phyloP scores from a whole-genome alignment of 345 rosid species.

The Hirschfeldia incana region DNA sequence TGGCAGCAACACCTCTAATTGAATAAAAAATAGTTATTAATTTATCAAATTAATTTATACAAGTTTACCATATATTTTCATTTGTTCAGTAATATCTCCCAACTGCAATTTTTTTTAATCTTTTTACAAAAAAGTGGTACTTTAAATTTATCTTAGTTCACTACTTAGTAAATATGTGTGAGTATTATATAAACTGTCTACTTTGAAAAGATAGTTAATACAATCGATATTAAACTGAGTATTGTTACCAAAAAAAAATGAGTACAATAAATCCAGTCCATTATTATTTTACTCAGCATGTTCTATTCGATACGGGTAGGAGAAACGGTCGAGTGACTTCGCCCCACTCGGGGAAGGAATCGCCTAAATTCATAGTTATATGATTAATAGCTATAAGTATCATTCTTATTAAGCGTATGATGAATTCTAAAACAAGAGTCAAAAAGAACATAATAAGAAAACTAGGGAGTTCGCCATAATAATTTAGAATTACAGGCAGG shows the following conservation, averaged over 20 bases:
- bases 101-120: background rate
- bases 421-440: slow-evolving; percentile 1
- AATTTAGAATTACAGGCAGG: slow-evolving; percentile 35
- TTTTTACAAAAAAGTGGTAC: background rate
- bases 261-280: background rate
- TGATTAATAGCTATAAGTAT: slow-evolving; percentile 30
- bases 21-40: background rate
- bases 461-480: slow-evolving; percentile 16
- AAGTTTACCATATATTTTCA: background rate
- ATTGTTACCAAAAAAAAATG: too few species aligned
- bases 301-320: too few species aligned
- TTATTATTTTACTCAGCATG: too few species aligned
- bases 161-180: background rate
- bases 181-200: background rate
- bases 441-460: slow-evolving; percentile 1
- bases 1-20: background rate
- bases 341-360: too few species aligned
- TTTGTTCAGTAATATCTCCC: background rate
- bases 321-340: too few species aligned
- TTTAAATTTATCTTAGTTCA: background rate
- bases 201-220: background rate
- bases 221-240: background rate
- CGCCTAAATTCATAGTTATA: background rate
- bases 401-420: slow-evolving; percentile 21
- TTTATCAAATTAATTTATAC: background rate